phyloP scores from a whole-genome alignment of 139 green algal genomes.

The Chlamydomonas incerta region DNA sequence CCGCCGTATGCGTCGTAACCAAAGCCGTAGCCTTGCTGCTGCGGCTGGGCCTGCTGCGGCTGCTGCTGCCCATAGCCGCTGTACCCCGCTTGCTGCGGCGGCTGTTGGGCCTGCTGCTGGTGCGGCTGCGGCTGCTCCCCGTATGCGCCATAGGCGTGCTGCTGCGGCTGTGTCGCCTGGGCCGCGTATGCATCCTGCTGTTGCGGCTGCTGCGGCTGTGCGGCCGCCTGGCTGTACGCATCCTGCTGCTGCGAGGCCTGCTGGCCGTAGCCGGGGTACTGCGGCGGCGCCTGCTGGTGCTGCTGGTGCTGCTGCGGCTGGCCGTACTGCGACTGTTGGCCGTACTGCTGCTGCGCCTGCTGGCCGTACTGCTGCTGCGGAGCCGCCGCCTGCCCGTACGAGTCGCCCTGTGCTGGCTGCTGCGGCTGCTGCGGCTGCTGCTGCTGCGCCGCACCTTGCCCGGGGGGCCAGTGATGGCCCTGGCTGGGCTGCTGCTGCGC shows the following conservation, averaged over 20 bases:
- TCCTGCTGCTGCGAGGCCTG: neutral
- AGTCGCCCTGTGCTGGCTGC: neutral
- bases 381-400: neutral
- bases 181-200: neutral
- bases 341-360: neutral
- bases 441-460: too few species aligned
- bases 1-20: neutral
- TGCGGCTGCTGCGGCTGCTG: neutral
- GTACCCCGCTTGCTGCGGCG: neutral
- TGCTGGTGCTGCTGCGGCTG: neutral
- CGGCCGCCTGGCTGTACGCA: too few species aligned
- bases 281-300: neutral
- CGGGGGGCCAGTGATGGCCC: too few species aligned
- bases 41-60: neutral
- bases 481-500: neutral
- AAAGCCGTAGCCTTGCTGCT: too few species aligned
- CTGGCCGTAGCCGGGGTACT: neutral
- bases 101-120: neutral
- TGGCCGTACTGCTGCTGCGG: neutral
- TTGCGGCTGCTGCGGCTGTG: neutral
- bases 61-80: neutral
- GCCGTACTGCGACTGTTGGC: neutral
- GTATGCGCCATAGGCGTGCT: neutral
- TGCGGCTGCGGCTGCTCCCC: neutral
- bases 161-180: neutral